Evolutionary conservation across 352 stramenopile genomes (phyloP).

Genomic region (Phytophthora syringae): DNA sequence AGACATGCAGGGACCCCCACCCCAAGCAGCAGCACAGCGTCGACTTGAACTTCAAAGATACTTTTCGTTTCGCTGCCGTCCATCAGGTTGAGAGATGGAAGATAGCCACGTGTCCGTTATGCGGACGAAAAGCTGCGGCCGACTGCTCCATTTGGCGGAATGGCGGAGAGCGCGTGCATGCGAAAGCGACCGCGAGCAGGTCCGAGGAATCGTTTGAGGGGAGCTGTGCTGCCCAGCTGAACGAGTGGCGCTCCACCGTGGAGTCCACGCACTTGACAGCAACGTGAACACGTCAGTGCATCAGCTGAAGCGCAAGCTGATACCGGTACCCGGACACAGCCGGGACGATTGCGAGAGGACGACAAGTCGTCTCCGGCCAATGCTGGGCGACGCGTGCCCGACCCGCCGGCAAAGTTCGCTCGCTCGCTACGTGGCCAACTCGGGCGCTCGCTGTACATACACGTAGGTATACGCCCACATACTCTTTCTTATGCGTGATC

Average conservation of each 20-base stretch:
- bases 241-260: conserved; percentile 20
- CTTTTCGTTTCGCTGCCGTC: too few species aligned
- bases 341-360: conserved; percentile 9
- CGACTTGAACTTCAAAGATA: too few species aligned
- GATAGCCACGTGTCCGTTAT: too few species aligned
- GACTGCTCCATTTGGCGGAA: conserved; percentile 11
- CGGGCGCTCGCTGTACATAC: neutral
- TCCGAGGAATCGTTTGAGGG: too few species aligned
- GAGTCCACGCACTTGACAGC: conserved; percentile 27
- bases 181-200: neutral
- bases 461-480: neutral
- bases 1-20: conserved; percentile 23
- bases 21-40: too few species aligned
- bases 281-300: conserved; percentile 27
- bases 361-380: too few species aligned
- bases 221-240: conserved; percentile 10
- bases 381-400: too few species aligned
- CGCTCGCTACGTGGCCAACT: neutral
- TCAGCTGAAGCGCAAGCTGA: conserved; percentile 21
- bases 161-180: neutral
- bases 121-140: neutral
- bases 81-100: too few species aligned
- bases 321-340: neutral
- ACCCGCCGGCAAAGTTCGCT: neutral
- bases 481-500: neutral